Conservation (phyloP, 257 asterid genomes). For the Penstemon newberryi region DNA sequence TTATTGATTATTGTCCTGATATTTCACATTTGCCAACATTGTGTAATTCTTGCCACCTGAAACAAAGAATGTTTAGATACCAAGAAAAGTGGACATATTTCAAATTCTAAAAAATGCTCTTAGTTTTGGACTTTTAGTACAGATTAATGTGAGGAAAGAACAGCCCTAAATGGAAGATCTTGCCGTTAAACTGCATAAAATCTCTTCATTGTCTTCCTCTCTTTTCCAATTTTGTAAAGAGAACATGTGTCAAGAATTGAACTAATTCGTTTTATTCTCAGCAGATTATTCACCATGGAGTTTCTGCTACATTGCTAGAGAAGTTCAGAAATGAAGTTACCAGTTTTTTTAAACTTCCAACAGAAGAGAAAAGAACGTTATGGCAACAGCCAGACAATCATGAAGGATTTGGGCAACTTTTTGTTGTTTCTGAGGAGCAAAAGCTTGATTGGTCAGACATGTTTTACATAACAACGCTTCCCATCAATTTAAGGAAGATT, state of each 20-base stretch:
- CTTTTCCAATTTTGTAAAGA: neutral
- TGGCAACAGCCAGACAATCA: constrained; percentile 51
- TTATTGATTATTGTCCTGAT: too few relatives aligned
- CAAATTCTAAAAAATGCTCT: neutral
- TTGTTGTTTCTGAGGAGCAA: constrained; percentile 56
- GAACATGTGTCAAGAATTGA: neutral
- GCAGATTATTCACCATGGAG: constrained; percentile 51
- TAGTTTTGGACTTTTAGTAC: neutral
- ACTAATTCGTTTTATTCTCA: neutral
- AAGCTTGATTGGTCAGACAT: constrained; percentile 67
- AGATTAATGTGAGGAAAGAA: neutral
- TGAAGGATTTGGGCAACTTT: constrained; percentile 58
- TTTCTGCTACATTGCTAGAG: constrained; percentile 39
- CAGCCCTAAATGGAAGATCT: neutral
- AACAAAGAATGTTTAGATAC: too few relatives aligned
- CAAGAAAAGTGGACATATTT: too few relatives aligned
- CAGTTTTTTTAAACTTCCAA: constrained; percentile 37
- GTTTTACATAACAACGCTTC: constrained; percentile 49
- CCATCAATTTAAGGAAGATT: constrained; percentile 31
- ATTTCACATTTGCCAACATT: too few relatives aligned
- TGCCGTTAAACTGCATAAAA: too few relatives aligned
- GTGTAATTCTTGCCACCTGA: too few relatives aligned
- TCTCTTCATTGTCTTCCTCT: too few relatives aligned
- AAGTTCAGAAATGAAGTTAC: constrained; percentile 36
- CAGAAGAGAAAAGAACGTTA: constrained; percentile 43